A percentile compares a stretch with the other conserved stretches of the same genome.
phyloP scores from a whole-genome alignment of 1,139 yeast genomes.

The Hyphopichia wangnamkhiaoensis region DNA sequence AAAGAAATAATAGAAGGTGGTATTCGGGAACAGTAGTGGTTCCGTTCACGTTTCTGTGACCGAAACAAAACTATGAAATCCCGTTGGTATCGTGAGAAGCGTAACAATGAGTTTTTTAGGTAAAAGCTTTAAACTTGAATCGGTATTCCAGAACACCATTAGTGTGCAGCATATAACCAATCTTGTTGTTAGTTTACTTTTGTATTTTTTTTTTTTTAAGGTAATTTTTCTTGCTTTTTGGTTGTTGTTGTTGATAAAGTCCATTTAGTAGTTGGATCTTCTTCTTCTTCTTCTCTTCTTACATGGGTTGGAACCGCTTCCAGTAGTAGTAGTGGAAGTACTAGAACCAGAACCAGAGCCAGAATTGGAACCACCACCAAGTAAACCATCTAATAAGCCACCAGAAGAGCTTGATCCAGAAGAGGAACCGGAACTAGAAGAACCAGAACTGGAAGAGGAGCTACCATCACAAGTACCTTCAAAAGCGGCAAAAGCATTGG shows the following conservation, averaged over 20 bases:
- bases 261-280: conserved; percentile 29
- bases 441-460: conserved; percentile 10
- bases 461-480: conserved; percentile 34
- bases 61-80: no score
- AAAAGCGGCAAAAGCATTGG: conserved; percentile 45
- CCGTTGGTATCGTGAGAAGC: conserved; percentile 1
- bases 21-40: background rate
- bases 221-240: no score
- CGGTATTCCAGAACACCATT: conserved; percentile 1
- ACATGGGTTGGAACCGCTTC: conserved; percentile 24
- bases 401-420: conserved; percentile 13
- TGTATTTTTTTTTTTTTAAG: no score
- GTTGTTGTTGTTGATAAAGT: conserved; percentile 31
- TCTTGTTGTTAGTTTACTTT: no score
- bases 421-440: conserved; percentile 12
- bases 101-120: background rate
- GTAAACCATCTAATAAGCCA: no score
- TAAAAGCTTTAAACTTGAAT: no score
- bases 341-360: conserved; percentile 8
- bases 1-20: background rate
- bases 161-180: background rate
- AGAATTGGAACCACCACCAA: conserved; percentile 9
- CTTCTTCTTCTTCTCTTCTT: conserved; percentile 41
- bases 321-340: conserved; percentile 4
- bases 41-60: no score